Percentiles rank a stretch among this genome's conserved stretches.
phyloP scores from a whole-genome alignment of 2,329 filamentous ascomycete species.

The Diaporthe ampelina region DNA sequence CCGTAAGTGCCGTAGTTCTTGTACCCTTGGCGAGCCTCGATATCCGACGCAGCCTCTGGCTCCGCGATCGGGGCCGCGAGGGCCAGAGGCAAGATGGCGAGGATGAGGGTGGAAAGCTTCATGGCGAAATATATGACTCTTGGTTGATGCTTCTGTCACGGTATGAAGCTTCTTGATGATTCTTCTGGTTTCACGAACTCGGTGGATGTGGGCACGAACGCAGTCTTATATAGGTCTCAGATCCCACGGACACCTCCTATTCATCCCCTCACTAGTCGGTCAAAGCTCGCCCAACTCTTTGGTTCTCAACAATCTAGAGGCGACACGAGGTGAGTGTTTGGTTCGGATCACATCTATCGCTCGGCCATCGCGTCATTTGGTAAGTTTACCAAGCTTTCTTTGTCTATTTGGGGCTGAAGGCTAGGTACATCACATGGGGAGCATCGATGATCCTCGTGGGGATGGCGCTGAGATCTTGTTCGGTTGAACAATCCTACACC shows the following conservation, averaged over 20 bases:
- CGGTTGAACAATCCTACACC: background rate
- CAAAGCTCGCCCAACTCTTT: background rate
- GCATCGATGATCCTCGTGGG: background rate
- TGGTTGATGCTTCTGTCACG: background rate
- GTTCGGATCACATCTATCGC: background rate
- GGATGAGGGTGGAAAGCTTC: slow-evolving; percentile 23
- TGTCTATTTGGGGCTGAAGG: background rate
- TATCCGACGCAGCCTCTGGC: background rate
- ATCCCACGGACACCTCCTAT: background rate
- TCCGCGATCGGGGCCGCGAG: slow-evolving; percentile 20
- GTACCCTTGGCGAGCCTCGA: slow-evolving; percentile 6
- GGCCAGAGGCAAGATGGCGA: slow-evolving; percentile 25
- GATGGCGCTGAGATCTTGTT: background rate
- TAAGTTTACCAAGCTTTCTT: background rate
- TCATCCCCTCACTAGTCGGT: background rate
- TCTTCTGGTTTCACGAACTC: background rate
- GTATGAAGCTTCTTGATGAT: background rate
- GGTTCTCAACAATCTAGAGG: no score
- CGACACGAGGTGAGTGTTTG: background rate
- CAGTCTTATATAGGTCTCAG: slow-evolving; percentile 10
- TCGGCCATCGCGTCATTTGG: background rate
- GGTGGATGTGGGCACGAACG: background rate
- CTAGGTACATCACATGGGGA: background rate
- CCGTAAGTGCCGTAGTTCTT: slow-evolving; percentile 10
- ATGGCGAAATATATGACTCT: background rate